Evolutionary conservation across 1,284 basidiomycete species (phyloP), one percentile per base, ranked within the genome.

Genomic region (Cystobasidium pallidum): DNA sequence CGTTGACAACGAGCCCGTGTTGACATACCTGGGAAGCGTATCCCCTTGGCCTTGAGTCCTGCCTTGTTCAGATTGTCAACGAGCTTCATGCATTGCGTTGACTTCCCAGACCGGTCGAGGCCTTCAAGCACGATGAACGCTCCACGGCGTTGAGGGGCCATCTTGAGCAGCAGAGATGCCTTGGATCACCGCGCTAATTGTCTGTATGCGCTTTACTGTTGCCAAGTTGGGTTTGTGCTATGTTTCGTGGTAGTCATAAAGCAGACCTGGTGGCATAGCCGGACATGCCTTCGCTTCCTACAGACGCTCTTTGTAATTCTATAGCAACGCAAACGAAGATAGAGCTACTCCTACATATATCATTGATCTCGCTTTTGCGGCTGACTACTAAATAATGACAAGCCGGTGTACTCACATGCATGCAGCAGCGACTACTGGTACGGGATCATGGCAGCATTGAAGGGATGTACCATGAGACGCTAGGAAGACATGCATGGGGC

Each of bases 91-190:
- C 88, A 88, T 79, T 96, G 94, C 0, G 92, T 96, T 57, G 89
- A 91, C 81, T 96, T 96, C 13, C 94, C 94, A 0, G 91, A 92
- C 73, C 91, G 85, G 80, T 96, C 94, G n/a, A 96, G 86, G 1
- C 94, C 94, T 81, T 97, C 94, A 67, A 96, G 85, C 41, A 93
- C 93, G 78, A 96, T 90, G 82, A 97, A 93, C 6, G 88, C 85
- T 0, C 91, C 92, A 19, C 91, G 86, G n/a, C 45, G 30, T 15
- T 8, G 19, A 11, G 62, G 19, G 24, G 45, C 43, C 62, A 64
- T 64, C n/a, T 21, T 45, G 32, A 21, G 55, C 51, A 32, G 30
- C 51, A 4, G 30, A 3, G 19, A 21, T 57, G 36, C 13, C 36
- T 13, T 6, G 6, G 13, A 36, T 3, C 1, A 1, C n/a, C 3